phyloP scores from a whole-genome alignment of 148 eudicot genomes.

The Nepenthes gracilis region DNA sequence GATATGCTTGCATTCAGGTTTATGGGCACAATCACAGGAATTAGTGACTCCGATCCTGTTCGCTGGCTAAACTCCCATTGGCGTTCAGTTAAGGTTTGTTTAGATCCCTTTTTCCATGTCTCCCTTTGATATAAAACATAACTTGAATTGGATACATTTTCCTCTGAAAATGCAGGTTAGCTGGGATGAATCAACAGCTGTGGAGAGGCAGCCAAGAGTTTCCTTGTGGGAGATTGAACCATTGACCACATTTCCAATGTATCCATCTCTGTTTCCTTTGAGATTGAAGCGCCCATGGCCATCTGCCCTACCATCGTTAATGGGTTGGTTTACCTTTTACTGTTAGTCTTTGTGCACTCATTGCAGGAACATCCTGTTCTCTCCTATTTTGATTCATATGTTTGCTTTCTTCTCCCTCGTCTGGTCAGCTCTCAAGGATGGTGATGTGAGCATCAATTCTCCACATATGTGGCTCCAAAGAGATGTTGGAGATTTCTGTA shows the following conservation, averaged over 20 bases:
- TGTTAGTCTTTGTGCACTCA: neutral
- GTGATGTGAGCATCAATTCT: slow-evolving; percentile 24
- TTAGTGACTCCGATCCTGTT: slow-evolving; percentile 58
- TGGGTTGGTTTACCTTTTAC: slow-evolving; percentile 21
- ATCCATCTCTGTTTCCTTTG: slow-evolving; percentile 61
- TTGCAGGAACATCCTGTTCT: neutral
- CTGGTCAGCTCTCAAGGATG: slow-evolving; percentile 39
- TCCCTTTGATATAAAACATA: neutral
- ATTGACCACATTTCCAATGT: slow-evolving; percentile 73
- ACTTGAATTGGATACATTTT: neutral
- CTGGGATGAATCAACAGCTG: slow-evolving; percentile 83
- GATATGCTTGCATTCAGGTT: slow-evolving; percentile 27
- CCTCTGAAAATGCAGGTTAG: slow-evolving; percentile 45
- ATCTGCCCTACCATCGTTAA: slow-evolving; percentile 43
- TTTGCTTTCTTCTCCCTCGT: slow-evolving; percentile 5
- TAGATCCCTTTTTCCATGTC: neutral
- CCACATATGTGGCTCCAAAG: slow-evolving; percentile 63
- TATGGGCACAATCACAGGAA: slow-evolving; percentile 87
- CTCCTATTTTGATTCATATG: neutral
- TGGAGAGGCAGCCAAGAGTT: slow-evolving; percentile 80
- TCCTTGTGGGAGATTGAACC: slow-evolving; percentile 84
- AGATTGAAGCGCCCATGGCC: slow-evolving; percentile 78
- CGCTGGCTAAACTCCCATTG: slow-evolving; percentile 83
- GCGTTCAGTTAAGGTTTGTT: slow-evolving; percentile 82
- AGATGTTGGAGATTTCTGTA: slow-evolving; percentile 33